Percentiles rank a stretch among this genome's conserved stretches.
These are phyloP conservation scores for Penicillium goetzii DNA, from an alignment of 495 filamentous ascomycete species.

Conservation along the genomic window DNA sequence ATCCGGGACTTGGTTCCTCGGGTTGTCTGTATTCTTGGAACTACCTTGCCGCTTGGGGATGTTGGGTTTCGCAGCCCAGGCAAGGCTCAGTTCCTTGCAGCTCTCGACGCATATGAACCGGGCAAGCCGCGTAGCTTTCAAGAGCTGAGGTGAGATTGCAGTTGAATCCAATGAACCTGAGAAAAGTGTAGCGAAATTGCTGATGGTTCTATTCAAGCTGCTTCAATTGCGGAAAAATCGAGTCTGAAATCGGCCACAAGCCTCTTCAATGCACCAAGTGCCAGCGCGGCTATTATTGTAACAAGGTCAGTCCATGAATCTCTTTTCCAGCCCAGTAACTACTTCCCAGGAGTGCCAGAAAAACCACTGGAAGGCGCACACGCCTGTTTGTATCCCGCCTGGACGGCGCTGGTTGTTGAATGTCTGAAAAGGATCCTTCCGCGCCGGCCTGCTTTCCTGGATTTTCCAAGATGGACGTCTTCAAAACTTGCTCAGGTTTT, in stretches of 20 bases:
- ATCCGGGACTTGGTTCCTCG: not conserved
- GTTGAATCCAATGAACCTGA: no score
- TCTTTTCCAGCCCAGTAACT: not conserved
- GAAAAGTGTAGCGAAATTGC: not conserved
- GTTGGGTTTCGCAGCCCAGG: not conserved
- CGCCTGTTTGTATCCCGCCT: not conserved
- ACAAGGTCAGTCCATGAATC: not conserved
- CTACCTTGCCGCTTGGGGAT: not conserved
- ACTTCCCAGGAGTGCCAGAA: not conserved
- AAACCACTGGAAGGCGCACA: not conserved
- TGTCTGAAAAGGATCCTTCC: not conserved
- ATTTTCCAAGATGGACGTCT: no score
- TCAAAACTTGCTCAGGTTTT: no score
- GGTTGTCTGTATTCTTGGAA: not conserved
- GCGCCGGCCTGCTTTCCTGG: not conserved
- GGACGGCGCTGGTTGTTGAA: not conserved
- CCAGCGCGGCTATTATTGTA: not conserved
- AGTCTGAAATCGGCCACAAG: not conserved
- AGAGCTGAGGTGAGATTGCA: not conserved
- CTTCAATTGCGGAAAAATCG: not conserved
- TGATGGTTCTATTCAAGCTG: not conserved
- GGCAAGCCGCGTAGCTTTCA: not conserved
- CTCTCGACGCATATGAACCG: not conserved
- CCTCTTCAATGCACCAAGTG: not conserved
- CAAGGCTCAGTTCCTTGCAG: not conserved